Base-by-base conservation (phyloP, 2,329 filamentous ascomycete species). In the Cytospora mali region DNA sequence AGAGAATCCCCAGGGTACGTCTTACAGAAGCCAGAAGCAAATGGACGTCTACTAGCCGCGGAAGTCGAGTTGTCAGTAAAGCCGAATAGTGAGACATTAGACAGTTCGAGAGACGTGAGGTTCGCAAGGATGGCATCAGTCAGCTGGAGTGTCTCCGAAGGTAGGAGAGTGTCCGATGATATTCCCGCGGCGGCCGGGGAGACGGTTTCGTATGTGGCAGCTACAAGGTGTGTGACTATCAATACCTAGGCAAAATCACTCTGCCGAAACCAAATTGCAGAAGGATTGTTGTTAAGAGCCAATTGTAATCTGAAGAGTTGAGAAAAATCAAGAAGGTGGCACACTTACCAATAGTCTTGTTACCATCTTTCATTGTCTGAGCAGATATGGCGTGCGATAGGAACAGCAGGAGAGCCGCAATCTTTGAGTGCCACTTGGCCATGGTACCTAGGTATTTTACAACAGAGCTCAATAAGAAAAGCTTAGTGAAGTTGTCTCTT, bases 51-150 rank as follows among this genome's bases (percentile, higher is more conserved):
- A 42, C 42, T 21, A 2, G 39, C 11, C 6, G 18, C 21, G n/a
- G 66, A 31, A 50, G 67, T 13, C n/a, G 66, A 56, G 13, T 67
- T 42, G 25, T 70, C 48, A 14, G 66, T 71, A 51, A 78, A 78
- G 18, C 64, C 60, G 55, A 78, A 78, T 25, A 75, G 64, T 4
- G 69, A 65, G 13, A 76, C 66, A 18, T 73, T 65, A 33, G 69
- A 72, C 51, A 72, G 60, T 14, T 74, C 69, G 11, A 71, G 62
- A 4, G 68, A 63, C 2, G 73, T 72, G 2, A 77, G 68, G 54
- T 74, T 72, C 49, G 68, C 66, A 27, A 78, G 66, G 2, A 73
- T 71, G 7, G 67, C 68, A 27, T 76, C 71, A 1, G 75, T 78
- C 58, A 78, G 67, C 16, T 46, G 39, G 11, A 21, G n/a, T 11